Base-by-base conservation (phyloP, 2,329 filamentous ascomycete species). In the Aspergillus phoenicis region DNA sequence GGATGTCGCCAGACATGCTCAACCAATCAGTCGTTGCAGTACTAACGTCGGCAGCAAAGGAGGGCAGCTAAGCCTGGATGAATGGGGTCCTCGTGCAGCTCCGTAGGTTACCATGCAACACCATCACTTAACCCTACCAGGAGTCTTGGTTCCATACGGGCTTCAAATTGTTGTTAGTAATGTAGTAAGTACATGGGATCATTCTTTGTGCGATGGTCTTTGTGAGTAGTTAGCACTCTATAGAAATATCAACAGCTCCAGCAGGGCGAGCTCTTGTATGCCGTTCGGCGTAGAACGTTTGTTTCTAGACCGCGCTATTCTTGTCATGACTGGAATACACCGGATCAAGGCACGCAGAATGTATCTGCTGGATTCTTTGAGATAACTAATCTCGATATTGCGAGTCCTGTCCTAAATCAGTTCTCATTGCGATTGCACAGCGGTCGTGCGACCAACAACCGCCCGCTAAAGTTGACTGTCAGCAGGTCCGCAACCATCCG, bases 11-110 rank as follows among this genome's bases (percentile, higher is more conserved):
- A 47, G n/a, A n/a, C 45, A 20, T 33, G 13, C 26, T 11, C 26
- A 45, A 24, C 52, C 52, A 57, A 60, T 57, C 52, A 39, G 10
- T 13, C 52, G 4, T 28, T 28, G 15, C 52, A 59, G 52, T 41
- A 41, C 47, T 51, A 33, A 30, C 26, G 28, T 51, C 47, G 47
- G 47, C 47, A 47, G 60, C 57, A 20, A 28, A 52, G 51, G 45
- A 43, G 38, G 47, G 60, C 59, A 52, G 59, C 51, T 55, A 58
- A 59, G 49, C 55, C 57, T 52, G 53, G 55, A 5, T 28, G 54
- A 36, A 52, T 45, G 48, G 24, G 24, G 39, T 26, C 48, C 57
- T 60, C 57, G 38, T 60, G 60, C 61, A 59, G 41, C 26, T 22
- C 33, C 11, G 13, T 36, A 36, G 33, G 33, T 36, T 53, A 30